Conservation (phyloP, 305 asterid species). For the Rubia tinctorum region DNA sequence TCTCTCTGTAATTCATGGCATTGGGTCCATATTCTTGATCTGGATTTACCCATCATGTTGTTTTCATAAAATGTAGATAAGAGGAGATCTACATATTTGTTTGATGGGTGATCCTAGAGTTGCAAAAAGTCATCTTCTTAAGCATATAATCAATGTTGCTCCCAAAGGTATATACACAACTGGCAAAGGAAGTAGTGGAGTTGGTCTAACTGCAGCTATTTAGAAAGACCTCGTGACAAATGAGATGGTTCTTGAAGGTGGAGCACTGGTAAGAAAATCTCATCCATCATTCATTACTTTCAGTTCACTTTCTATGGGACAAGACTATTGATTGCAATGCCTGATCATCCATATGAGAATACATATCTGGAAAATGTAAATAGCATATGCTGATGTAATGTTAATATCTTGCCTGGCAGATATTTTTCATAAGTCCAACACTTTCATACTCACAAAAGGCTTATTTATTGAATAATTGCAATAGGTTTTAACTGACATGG, state of each 20-base stretch:
- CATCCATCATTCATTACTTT: neutral
- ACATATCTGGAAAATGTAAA: neutral
- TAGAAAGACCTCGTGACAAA: slow-evolving; percentile 95
- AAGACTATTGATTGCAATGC: neutral
- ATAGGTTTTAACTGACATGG: slow-evolving; percentile 98
- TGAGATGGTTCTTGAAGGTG: slow-evolving; percentile 98
- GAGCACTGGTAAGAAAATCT: slow-evolving; percentile 76
- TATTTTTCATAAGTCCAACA: neutral
- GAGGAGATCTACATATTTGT: slow-evolving; percentile 95
- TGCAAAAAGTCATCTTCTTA: slow-evolving; percentile 97
- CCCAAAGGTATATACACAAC: slow-evolving; percentile 96
- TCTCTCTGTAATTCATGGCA: neutral
- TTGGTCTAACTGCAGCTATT: slow-evolving; percentile 98
- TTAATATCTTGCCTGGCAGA: neutral
- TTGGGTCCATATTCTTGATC: slow-evolving; percentile 2
- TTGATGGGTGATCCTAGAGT: slow-evolving; percentile 99
- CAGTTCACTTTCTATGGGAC: neutral
- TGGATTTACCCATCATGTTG: slow-evolving; percentile 5
- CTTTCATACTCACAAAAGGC: neutral
- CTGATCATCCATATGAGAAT: neutral
- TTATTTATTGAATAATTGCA: neutral
- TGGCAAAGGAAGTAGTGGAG: slow-evolving; percentile 98
- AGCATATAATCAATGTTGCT: slow-evolving; percentile 94
- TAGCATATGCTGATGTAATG: neutral
- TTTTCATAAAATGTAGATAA: slow-evolving; percentile 47